Conservation (phyloP, 179 eudicot genomes). For the Spinacia oleracea region DNA sequence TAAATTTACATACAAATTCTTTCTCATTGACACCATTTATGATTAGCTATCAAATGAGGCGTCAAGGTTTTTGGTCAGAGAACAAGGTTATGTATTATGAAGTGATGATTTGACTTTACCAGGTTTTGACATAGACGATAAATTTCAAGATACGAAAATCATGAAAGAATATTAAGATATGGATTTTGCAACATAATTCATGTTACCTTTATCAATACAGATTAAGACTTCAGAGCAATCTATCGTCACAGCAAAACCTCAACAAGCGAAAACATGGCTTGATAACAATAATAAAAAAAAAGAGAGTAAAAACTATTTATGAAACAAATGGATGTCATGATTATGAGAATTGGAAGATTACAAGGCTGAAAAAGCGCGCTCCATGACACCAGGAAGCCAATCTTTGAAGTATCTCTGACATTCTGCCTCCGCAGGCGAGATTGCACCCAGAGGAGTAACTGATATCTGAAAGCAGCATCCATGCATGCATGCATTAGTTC, state of each 20-base stretch:
- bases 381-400: constrained; percentile 56
- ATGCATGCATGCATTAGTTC: constrained; percentile 5
- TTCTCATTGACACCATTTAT: too few species aligned
- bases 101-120: too few species aligned
- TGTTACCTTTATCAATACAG: too few species aligned
- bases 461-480: constrained; percentile 59
- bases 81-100: not conserved
- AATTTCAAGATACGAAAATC: not conserved
- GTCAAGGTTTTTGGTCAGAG: too few species aligned
- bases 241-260: not conserved
- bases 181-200: not conserved
- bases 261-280: too few species aligned
- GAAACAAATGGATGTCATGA: not conserved
- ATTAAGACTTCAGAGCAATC: not conserved
- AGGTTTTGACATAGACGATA: not conserved
- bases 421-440: constrained; percentile 60
- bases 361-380: constrained; percentile 47
- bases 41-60: too few species aligned
- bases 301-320: not conserved
- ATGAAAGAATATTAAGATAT: not conserved
- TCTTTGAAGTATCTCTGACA: constrained; percentile 55
- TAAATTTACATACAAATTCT: too few species aligned
- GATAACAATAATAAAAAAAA: too few species aligned
- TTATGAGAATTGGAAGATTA: constrained; percentile 25
- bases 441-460: constrained; percentile 75